Evolutionary conservation across 2,329 filamentous ascomycete genomes (phyloP).

Genomic region (Trichophaea hybrida): DNA sequence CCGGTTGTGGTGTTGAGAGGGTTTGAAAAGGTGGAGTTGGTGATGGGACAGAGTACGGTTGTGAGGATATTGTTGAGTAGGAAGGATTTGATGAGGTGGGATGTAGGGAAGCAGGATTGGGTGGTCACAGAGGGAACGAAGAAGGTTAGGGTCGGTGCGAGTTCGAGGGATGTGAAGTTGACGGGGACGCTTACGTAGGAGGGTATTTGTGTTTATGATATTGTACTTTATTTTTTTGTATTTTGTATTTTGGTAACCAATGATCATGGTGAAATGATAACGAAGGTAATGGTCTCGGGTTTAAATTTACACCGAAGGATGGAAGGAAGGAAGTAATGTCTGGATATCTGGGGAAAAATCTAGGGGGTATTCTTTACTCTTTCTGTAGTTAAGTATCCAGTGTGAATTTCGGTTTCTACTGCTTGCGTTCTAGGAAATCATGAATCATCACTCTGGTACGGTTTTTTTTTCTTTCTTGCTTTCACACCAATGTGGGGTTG

Average conservation of each 20-base stretch:
- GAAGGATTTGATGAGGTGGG: conserved; percentile 52
- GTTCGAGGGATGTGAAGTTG: conserved; percentile 13
- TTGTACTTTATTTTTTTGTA: neutral
- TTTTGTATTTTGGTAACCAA: neutral
- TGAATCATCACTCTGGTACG: no score
- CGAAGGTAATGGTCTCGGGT: no score
- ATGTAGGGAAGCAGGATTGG: conserved; percentile 47
- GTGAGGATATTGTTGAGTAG: conserved; percentile 42
- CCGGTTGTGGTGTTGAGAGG: conserved; percentile 44
- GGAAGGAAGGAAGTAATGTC: no score
- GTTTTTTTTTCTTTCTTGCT: no score
- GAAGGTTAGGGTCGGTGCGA: conserved; percentile 14
- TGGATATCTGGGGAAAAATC: no score
- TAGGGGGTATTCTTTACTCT: no score
- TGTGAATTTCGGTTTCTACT: no score
- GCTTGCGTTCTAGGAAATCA: no score
- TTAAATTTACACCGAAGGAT: no score
- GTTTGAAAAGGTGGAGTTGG: conserved; percentile 45
- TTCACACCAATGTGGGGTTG: no score
- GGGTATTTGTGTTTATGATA: neutral
- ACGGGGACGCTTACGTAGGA: conserved; percentile 3
- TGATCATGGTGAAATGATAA: no score
- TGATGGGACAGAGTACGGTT: conserved; percentile 35
- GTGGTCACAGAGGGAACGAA: conserved; percentile 34
- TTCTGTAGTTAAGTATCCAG: no score